phyloP scores from a whole-genome alignment of 2,329 filamentous ascomycete species.

The Penicillium glabrum region DNA sequence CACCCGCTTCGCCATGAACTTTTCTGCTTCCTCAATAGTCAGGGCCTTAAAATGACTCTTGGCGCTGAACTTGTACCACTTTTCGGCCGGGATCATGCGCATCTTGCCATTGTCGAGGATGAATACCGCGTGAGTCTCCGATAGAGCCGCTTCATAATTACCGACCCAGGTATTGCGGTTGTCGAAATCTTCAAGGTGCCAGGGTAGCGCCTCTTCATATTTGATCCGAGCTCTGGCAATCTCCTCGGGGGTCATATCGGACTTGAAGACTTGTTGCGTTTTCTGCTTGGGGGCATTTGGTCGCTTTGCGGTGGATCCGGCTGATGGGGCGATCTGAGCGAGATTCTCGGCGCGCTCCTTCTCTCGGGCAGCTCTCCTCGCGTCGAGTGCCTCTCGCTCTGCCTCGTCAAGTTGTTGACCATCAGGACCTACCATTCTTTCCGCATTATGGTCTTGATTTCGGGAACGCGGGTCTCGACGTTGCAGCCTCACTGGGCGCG shows the following conservation, averaged over 20 bases:
- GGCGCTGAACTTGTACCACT: constrained; percentile 74
- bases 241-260: constrained; percentile 74
- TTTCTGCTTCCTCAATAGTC: constrained; percentile 81
- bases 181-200: constrained; percentile 96
- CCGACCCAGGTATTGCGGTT: constrained; percentile 94
- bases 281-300: constrained; percentile 70
- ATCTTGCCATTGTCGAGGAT: constrained; percentile 72
- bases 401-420: constrained; percentile 63
- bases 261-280: constrained; percentile 78
- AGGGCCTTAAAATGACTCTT: constrained; percentile 68
- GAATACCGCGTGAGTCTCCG: constrained; percentile 76
- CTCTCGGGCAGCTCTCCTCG: constrained; percentile 71
- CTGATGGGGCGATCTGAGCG: constrained; percentile 87
- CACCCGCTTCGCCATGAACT: constrained; percentile 74
- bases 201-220: constrained; percentile 93
- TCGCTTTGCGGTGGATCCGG: constrained; percentile 67
- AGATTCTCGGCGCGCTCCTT: constrained; percentile 83
- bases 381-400: constrained; percentile 59
- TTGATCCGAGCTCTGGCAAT: constrained; percentile 63
- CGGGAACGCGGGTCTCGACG: constrained; percentile 76
- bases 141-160: constrained; percentile 84
- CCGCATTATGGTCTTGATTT: constrained; percentile 56
- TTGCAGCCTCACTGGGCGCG: constrained; percentile 83
- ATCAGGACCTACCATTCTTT: constrained; percentile 35
- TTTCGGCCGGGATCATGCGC: constrained; percentile 86